Evolutionary conservation across 2,329 filamentous ascomycete species (phyloP).

Genomic region (Scedosporium dehoogii): DNA sequence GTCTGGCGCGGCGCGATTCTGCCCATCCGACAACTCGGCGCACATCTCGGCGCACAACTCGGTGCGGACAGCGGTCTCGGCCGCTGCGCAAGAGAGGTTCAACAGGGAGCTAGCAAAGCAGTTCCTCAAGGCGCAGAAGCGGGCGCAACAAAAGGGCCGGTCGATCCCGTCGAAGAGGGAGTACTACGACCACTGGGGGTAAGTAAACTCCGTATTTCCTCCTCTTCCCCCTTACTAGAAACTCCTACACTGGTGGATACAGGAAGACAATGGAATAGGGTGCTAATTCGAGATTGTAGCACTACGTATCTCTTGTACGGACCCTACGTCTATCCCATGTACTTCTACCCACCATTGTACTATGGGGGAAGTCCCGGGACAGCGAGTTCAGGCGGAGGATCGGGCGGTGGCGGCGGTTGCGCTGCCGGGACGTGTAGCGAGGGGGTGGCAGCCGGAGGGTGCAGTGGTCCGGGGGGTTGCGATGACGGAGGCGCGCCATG

Average conservation of each 20-base stretch:
- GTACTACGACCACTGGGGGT: conserved; percentile 46
- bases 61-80: conserved; percentile 26
- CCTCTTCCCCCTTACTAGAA: not conserved
- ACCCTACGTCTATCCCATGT: conserved; percentile 32
- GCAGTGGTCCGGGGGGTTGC: conserved; percentile 29
- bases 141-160: conserved; percentile 39
- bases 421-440: conserved; percentile 38
- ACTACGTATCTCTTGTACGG: conserved; percentile 34
- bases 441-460: conserved; percentile 31
- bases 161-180: conserved; percentile 35
- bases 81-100: conserved; percentile 17
- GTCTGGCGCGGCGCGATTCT: conserved; percentile 37
- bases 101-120: conserved; percentile 42
- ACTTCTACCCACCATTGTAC: conserved; percentile 35
- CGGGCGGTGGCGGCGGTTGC: conserved; percentile 15
- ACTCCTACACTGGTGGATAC: not conserved
- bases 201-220: conserved; percentile 13
- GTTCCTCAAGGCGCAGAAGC: conserved; percentile 31
- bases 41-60: conserved; percentile 70
- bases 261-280: not conserved
- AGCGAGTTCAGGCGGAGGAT: conserved; percentile 12
- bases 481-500: conserved; percentile 9
- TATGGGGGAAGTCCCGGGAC: conserved; percentile 31
- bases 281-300: not conserved
- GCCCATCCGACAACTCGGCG: conserved; percentile 45